Base-by-base conservation (phyloP, 768 basidiomycete species). In the Amanita fuliginea region DNA sequence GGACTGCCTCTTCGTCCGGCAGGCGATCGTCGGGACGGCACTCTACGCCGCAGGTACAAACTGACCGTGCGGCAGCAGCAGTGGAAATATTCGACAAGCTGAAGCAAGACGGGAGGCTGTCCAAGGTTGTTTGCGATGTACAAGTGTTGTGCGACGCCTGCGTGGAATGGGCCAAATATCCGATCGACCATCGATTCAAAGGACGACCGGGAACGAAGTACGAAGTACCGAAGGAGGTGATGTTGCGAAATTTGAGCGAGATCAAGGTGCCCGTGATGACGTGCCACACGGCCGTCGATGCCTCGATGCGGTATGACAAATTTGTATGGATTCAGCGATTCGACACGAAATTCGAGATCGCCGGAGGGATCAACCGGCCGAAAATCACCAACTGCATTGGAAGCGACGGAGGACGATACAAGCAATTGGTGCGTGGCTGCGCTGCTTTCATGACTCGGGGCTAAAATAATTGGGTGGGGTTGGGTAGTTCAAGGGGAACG, bases 191-290 rank as follows among this genome's bases (percentile, higher is more conserved):
- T 33, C 46, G 19, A 7, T 56, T 49, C 24, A 36, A 53, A 33
- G 49, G 46, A 26, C 36, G 47, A 22, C 0, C 36, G 8, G 35
- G 24, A 5, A 55, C 59, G 51, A 52, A 51, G n/a, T 57, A 55
- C 46, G 42, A 60, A 2, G 67, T 87, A 32, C 82, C 84, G 0
- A 58, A 64, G 0, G 59, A 59, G 13, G 49, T 76, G 35, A 57
- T 62, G 47, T 75, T 87, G 39, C 63, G 65, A 36, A 70, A 68
- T 33, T 62, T 91, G 47, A 58, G 55, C 4, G 67, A 81, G 43
- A 51, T 90, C 19, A 66, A 63, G 6, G 83, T 97, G n/a, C 96
- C 96, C 0, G 81, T 95, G 13, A 65, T 90, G n/a, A 97, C 95
- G 0, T 70, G 67, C 3, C 67, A 78, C 30, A 78, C 81, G 0